These are phyloP conservation scores for Saccharomyces hybrid DNA, from an alignment of 1,139 yeast genomes.

Conservation along the genomic window DNA sequence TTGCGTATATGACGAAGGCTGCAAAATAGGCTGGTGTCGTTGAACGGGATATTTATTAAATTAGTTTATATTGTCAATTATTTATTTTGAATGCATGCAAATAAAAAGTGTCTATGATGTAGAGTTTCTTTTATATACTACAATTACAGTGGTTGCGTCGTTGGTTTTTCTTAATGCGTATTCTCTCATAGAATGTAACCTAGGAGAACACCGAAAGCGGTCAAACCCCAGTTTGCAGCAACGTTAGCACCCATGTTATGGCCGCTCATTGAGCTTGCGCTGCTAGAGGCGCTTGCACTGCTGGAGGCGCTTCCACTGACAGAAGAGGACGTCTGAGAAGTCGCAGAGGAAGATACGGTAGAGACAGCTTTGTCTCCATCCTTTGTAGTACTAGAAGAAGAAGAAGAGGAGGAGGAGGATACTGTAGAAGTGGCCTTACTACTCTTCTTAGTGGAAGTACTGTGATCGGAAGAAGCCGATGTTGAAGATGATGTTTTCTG, in stretches of 20 bases:
- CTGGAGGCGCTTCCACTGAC: neutral
- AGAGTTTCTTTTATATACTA: neutral
- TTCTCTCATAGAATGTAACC: neutral
- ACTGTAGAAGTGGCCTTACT: constrained; percentile 11
- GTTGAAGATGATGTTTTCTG: neutral
- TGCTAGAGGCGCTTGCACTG: constrained; percentile 6
- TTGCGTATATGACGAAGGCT: no score
- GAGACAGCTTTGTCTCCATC: neutral
- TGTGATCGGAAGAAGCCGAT: constrained; percentile 8
- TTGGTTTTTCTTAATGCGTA: neutral
- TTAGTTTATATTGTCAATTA: neutral
- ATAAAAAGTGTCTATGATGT: neutral
- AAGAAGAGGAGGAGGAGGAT: constrained; percentile 14
- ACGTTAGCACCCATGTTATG: neutral
- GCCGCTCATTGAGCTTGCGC: neutral
- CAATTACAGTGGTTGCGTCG: neutral
- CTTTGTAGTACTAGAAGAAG: constrained; percentile 12
- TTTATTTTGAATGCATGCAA: neutral
- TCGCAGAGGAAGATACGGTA: constrained; percentile 18
- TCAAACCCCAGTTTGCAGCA: neutral
- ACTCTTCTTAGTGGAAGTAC: neutral
- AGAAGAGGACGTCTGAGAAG: constrained; percentile 8
- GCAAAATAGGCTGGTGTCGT: constrained; percentile 37
- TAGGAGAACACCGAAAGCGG: neutral
- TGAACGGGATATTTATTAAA: neutral